phyloP scores from a whole-genome alignment of 169 alveolate species.

The Plasmodium gonderi region DNA sequence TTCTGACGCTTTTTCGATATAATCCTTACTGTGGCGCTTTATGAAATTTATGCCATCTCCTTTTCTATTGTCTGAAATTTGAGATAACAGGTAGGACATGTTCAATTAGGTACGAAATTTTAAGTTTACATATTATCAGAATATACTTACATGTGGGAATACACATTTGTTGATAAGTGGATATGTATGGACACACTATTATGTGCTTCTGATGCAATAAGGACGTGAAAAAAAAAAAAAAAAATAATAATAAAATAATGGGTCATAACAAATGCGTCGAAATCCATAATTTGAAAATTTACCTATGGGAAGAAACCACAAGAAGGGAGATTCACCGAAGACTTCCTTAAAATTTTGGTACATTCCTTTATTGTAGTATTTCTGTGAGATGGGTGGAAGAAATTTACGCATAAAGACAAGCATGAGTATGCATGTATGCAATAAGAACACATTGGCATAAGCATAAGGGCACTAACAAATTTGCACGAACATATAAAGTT shows the following conservation, averaged over 20 bases:
- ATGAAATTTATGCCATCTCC: slow-evolving; percentile 59
- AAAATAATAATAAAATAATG: neutral
- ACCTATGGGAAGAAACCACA: slow-evolving; percentile 77
- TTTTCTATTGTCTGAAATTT: slow-evolving; percentile 35
- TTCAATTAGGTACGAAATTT: neutral
- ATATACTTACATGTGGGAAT: neutral
- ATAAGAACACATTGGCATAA: neutral
- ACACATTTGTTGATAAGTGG: too few species aligned
- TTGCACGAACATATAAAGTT: neutral
- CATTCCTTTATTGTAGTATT: slow-evolving; percentile 65
- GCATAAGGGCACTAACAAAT: neutral
- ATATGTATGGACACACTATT: too few species aligned
- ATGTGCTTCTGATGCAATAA: neutral
- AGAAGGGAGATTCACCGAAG: slow-evolving; percentile 70
- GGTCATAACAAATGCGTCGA: neutral
- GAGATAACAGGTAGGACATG: neutral
- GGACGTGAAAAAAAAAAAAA: neutral
- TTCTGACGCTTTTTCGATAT: slow-evolving; percentile 17
- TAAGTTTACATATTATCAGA: too few species aligned
- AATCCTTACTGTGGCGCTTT: slow-evolving; percentile 20
- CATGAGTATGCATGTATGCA: neutral
- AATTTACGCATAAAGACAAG: too few species aligned
- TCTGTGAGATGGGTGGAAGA: slow-evolving; percentile 21
- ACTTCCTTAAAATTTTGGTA: slow-evolving; percentile 63
- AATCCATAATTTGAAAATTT: neutral